phyloP scores from a whole-genome alignment of 352 stramenopile species.

The Phytophthora multivora region DNA sequence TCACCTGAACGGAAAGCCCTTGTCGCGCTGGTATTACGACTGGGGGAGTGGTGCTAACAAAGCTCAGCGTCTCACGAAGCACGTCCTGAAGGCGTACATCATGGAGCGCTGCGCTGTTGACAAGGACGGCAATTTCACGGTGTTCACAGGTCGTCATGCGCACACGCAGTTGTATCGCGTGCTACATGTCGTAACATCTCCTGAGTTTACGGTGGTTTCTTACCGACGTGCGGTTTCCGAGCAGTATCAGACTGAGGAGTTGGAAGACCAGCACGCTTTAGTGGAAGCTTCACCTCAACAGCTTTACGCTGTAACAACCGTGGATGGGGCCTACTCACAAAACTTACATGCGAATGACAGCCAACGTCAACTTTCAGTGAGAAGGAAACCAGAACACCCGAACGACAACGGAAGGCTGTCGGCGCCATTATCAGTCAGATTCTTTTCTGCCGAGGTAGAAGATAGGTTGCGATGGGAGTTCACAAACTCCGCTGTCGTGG shows the following conservation, averaged over 20 bases:
- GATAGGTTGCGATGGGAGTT: conserved; percentile 24
- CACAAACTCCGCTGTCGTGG: conserved; percentile 24
- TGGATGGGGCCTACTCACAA: no score
- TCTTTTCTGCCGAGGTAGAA: not conserved
- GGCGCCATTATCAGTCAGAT: no score
- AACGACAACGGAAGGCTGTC: not conserved
- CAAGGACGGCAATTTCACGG: conserved; percentile 35
- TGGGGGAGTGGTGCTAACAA: conserved; percentile 75
- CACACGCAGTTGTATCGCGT: conserved; percentile 44
- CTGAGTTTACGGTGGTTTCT: conserved; percentile 71
- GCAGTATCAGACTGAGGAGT: no score
- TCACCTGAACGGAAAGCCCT: conserved; percentile 54
- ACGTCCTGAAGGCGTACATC: conserved; percentile 65
- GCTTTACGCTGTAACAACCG: no score
- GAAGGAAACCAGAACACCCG: not conserved
- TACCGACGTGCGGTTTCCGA: conserved; percentile 32
- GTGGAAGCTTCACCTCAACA: no score
- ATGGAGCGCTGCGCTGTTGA: conserved; percentile 46
- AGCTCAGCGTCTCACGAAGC: conserved; percentile 64
- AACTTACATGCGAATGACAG: no score
- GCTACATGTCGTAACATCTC: conserved; percentile 50
- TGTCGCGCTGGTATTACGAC: conserved; percentile 66
- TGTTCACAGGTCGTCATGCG: conserved; percentile 8
- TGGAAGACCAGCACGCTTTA: no score
- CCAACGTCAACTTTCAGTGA: not conserved